A percentile compares a stretch with the other conserved stretches of the same genome.
phyloP scores from a whole-genome alignment of 352 stramenopile species.

The Phytophthora capsici region DNA sequence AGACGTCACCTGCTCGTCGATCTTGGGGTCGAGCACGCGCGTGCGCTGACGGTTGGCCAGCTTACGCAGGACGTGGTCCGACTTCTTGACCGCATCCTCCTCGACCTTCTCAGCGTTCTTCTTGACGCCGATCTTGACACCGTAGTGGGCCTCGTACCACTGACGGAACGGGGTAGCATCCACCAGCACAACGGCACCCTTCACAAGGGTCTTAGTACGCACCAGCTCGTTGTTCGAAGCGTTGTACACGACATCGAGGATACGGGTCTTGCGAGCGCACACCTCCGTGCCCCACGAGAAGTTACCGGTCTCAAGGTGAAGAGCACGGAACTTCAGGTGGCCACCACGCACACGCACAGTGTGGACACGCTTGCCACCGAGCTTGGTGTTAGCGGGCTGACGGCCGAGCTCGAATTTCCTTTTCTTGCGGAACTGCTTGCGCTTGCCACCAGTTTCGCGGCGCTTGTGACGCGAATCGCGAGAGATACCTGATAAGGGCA shows the following conservation, averaged over 20 bases:
- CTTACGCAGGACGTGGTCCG: conserved; percentile 93
- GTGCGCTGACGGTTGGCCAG: conserved; percentile 93
- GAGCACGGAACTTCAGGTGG: conserved; percentile 98
- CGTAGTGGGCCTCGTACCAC: conserved; percentile 99
- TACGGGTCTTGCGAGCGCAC: conserved; percentile 98
- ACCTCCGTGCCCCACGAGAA: conserved; percentile 99
- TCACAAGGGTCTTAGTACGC: conserved; percentile 99
- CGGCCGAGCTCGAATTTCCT: conserved; percentile 99
- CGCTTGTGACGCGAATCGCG: conserved; percentile 99
- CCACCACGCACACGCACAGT: conserved; percentile 96
- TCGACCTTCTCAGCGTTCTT: conserved; percentile 85
- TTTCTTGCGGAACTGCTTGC: conserved; percentile 99
- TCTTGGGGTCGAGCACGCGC: conserved; percentile 91
- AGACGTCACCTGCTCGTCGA: conserved; percentile 98
- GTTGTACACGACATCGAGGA: conserved; percentile 99
- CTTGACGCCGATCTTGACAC: conserved; percentile 91
- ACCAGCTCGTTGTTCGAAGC: conserved; percentile 99
- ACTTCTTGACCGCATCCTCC: conserved; percentile 93
- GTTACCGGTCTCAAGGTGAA: conserved; percentile 98
- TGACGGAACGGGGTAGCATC: conserved; percentile 99
- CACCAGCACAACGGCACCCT: conserved; percentile 98
- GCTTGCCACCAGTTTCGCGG: conserved; percentile 99
- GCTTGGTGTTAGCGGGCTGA: conserved; percentile 98
- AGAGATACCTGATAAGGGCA: conserved; percentile 96
- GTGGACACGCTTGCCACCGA: conserved; percentile 97